Conservation (phyloP, 306 rosid genomes). For the Sicyos edulis region DNA sequence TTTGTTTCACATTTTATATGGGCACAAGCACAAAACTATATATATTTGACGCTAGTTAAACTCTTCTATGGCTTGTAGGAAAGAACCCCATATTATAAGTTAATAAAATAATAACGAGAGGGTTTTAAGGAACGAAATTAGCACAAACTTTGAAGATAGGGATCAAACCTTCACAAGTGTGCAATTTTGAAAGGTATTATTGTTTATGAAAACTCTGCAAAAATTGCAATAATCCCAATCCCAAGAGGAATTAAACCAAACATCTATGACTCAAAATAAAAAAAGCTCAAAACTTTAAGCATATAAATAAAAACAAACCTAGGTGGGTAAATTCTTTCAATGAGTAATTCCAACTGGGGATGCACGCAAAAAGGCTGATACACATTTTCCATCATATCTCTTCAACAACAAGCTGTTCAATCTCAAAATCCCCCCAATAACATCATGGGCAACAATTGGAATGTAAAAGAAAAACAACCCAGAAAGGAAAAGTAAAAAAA, state of each 20-base stretch:
- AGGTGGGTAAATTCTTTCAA: conserved; percentile 85
- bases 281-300: neutral
- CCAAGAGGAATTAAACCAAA: conserved; percentile 17
- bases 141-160: neutral
- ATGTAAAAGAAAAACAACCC: too few relatives aligned
- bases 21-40: too few relatives aligned
- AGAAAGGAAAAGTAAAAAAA: neutral
- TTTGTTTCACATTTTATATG: too few relatives aligned
- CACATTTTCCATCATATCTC: conserved; percentile 41
- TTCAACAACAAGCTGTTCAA: neutral
- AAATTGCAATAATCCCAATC: neutral
- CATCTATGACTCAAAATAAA: neutral
- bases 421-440: neutral
- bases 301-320: conserved; percentile 32
- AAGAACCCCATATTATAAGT: neutral
- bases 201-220: conserved; percentile 78
- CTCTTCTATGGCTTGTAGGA: too few relatives aligned
- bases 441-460: too few relatives aligned
- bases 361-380: conserved; percentile 52
- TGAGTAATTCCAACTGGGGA: conserved; percentile 60
- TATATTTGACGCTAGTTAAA: too few relatives aligned
- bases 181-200: conserved; percentile 56
- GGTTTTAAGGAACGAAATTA: neutral
- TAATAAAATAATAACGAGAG: too few relatives aligned
- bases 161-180: conserved; percentile 71